Conservation (phyloP, 179 eudicot species). For the Nepenthes alata region DNA sequence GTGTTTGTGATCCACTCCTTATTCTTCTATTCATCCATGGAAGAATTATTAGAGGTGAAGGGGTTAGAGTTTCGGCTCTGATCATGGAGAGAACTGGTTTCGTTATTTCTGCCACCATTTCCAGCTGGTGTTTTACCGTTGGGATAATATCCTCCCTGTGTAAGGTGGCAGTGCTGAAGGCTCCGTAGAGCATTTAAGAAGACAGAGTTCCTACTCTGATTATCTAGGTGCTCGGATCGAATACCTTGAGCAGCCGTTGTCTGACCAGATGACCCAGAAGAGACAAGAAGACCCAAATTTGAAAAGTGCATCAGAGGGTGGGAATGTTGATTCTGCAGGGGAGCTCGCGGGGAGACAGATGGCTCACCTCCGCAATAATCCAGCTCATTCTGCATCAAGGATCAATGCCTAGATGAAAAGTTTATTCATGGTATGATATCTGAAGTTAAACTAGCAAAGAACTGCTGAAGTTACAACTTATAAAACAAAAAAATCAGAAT, state of each 20-base stretch:
- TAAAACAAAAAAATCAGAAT: too few relatives aligned
- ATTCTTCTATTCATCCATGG: conserved; percentile 27
- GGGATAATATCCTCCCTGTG: conserved; percentile 26
- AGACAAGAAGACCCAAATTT: conserved; percentile 1
- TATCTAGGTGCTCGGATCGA: conserved; percentile 24
- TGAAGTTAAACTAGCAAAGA: too few relatives aligned
- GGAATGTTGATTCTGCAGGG: conserved; percentile 20
- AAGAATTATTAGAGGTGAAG: conserved; percentile 29
- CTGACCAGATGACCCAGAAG: conserved; percentile 11
- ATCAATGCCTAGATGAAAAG: background rate
- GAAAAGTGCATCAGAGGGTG: conserved; percentile 12
- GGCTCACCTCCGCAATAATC: conserved; percentile 42
- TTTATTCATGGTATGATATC: background rate
- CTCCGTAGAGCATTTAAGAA: conserved; percentile 54
- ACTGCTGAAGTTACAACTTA: too few relatives aligned
- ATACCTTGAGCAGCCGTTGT: conserved; percentile 2
- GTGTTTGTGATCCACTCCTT: too few relatives aligned
- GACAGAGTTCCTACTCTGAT: conserved; percentile 34
- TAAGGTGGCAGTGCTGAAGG: conserved; percentile 45
- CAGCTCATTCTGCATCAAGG: conserved; percentile 35
- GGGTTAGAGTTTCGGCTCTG: conserved; percentile 20
- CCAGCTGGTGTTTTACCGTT: conserved; percentile 11
- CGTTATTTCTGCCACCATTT: conserved; percentile 9
- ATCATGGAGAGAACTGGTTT: conserved; percentile 12
- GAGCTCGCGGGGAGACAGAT: conserved; percentile 33